Conservation (phyloP, 257 asterid species). For the Solanum habrochaites region DNA sequence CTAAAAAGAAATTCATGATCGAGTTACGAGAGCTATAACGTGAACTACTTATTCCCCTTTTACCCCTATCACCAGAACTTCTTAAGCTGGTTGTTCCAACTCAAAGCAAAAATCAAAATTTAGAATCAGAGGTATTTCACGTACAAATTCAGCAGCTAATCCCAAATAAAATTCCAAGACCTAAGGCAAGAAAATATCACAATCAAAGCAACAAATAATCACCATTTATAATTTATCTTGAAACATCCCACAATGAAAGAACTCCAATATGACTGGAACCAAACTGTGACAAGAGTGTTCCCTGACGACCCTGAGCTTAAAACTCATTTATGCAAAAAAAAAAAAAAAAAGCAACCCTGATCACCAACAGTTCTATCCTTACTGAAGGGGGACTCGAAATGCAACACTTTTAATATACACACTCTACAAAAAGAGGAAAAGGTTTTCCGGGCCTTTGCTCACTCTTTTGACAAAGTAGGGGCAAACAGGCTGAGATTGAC, state of each 20-base stretch:
- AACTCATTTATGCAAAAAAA: not conserved
- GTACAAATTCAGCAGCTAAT: too few species aligned
- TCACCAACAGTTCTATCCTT: not conserved
- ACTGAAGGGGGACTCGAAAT: not conserved
- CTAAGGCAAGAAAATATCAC: not conserved
- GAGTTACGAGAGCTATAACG: too few species aligned
- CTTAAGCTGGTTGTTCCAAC: too few species aligned
- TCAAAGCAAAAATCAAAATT: too few species aligned
- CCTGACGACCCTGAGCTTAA: constrained; percentile 7
- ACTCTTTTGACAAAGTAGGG: not conserved
- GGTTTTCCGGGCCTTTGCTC: not conserved
- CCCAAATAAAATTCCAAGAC: too few species aligned
- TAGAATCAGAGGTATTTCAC: too few species aligned
- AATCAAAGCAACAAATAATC: not conserved
- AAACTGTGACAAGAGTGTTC: constrained; percentile 13
- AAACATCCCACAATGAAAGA: constrained; percentile 3
- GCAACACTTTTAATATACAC: constrained; percentile 3
- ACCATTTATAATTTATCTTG: not conserved
- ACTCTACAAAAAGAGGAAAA: not conserved
- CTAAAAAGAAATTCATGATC: too few species aligned
- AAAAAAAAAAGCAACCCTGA: not conserved
- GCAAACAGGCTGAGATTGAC: not conserved
- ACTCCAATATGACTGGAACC: not conserved
- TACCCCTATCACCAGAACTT: too few species aligned
- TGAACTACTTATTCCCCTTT: too few species aligned